These are phyloP conservation scores for Schwanniomyces occidentalis DNA, from an alignment of 805 yeast genomes.

Conservation along the genomic window DNA sequence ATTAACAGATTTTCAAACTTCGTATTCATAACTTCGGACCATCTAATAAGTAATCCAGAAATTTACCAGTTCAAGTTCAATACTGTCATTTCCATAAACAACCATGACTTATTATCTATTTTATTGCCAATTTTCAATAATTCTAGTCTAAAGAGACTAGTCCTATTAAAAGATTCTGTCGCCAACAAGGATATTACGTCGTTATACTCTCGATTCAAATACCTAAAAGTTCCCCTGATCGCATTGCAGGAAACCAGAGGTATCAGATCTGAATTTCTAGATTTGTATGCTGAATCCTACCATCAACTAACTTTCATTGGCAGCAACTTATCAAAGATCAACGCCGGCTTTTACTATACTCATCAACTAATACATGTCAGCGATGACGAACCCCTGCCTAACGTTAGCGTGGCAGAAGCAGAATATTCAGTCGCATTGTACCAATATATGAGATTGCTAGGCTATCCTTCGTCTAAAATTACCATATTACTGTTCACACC, in stretches of 20 bases:
- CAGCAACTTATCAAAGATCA: conserved; percentile 8
- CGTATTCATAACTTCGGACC: conserved; percentile 4
- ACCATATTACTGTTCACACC: conserved; percentile 41
- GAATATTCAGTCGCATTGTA: conserved; percentile 38
- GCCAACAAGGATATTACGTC: not conserved
- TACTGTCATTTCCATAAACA: conserved; percentile 3
- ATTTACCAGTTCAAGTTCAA: conserved; percentile 2
- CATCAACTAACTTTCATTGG: not conserved
- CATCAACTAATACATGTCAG: conserved; percentile 10
- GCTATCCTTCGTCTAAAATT: conserved; percentile 40
- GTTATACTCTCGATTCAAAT: conserved; percentile 1
- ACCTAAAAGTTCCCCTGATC: too few species aligned
- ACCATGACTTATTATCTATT: not conserved
- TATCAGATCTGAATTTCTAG: conserved; percentile 7
- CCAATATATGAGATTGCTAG: conserved; percentile 46
- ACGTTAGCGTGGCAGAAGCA: conserved; percentile 15
- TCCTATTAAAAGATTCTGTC: conserved; percentile 4
- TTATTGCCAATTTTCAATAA: conserved; percentile 5
- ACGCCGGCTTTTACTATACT: conserved; percentile 35
- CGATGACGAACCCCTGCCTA: conserved; percentile 1
- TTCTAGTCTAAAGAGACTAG: conserved; percentile 3
- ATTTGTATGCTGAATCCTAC: not conserved
- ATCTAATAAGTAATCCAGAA: not conserved
- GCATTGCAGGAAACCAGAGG: conserved; percentile 1
- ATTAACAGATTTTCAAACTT: conserved; percentile 4